phyloP scores from a whole-genome alignment of 805 yeast genomes.

The Torulaspora quercuum region DNA sequence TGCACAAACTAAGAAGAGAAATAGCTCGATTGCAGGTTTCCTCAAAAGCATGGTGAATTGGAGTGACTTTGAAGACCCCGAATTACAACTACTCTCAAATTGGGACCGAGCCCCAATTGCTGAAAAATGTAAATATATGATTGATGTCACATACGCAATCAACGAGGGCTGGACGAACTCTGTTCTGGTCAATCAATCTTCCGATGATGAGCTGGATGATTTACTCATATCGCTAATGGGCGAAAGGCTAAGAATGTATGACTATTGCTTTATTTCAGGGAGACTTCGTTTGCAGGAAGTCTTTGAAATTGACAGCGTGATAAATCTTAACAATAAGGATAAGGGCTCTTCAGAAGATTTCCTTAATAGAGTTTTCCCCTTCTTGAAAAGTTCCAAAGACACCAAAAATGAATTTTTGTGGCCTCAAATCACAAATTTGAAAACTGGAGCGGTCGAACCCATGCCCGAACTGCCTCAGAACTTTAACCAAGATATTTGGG shows the following conservation, averaged over 20 bases:
- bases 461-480: constrained; percentile 9
- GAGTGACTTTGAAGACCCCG: constrained; percentile 5
- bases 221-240: constrained; percentile 20
- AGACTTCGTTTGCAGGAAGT: constrained; percentile 16
- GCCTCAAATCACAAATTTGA: constrained; percentile 24
- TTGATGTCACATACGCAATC: constrained; percentile 19
- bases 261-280: constrained; percentile 29
- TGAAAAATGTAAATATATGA: constrained; percentile 24
- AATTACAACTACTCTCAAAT: constrained; percentile 9
- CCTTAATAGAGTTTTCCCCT: constrained; percentile 30
- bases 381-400: constrained; percentile 14
- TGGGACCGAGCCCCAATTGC: constrained; percentile 10
- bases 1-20: neutral
- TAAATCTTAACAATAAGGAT: constrained; percentile 3
- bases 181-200: constrained; percentile 16
- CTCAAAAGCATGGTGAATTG: neutral
- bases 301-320: constrained; percentile 14
- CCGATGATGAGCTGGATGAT: constrained; percentile 23
- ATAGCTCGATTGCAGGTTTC: neutral
- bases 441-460: constrained; percentile 9
- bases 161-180: constrained; percentile 27
- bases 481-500: constrained; percentile 27
- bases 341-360: constrained; percentile 16
- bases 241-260: constrained; percentile 31
- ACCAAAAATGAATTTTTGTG: constrained; percentile 16